These are phyloP conservation scores for Nigrospora sphaerica DNA, from an alignment of 2,329 filamentous ascomycete species.

Conservation along the genomic window DNA sequence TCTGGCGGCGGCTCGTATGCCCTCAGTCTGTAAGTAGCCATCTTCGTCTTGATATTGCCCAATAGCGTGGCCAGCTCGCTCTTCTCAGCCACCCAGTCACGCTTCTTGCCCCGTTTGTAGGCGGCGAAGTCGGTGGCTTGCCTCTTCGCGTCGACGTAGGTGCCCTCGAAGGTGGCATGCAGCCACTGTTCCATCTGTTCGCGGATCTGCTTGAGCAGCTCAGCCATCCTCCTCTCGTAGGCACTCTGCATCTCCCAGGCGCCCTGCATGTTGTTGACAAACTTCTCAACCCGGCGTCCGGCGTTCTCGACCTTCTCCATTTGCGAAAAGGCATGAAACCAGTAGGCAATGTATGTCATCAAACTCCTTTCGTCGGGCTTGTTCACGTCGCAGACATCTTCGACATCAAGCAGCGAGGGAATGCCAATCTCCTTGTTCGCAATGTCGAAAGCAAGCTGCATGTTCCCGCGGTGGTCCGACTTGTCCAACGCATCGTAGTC, in stretches of 20 bases:
- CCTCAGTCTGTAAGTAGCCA: conserved; percentile 86
- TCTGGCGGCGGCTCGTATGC: conserved; percentile 87
- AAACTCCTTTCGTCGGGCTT: conserved; percentile 93
- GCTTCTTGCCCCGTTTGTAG: conserved; percentile 89
- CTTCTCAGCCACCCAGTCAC: conserved; percentile 96
- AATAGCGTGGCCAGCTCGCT: conserved; percentile 87
- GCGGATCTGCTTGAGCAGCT: conserved; percentile 67
- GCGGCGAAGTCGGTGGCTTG: conserved; percentile 74
- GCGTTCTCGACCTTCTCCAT: conserved; percentile 99
- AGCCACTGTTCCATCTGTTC: conserved; percentile 72
- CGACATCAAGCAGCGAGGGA: conserved; percentile 88
- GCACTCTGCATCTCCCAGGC: conserved; percentile 99
- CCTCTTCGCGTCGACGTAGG: conserved; percentile 84
- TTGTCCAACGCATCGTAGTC: conserved; percentile 95
- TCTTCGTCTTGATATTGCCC: conserved; percentile 97
- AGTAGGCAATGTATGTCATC: conserved; percentile 99
- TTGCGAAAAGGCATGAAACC: conserved; percentile 99
- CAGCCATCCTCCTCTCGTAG: conserved; percentile 86
- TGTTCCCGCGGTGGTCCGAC: conserved; percentile 88
- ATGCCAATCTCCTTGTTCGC: conserved; percentile 95
- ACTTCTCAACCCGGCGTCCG: conserved; percentile 92
- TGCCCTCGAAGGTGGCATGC: conserved; percentile 77
- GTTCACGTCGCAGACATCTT: conserved; percentile 94
- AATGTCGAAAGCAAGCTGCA: conserved; percentile 96
- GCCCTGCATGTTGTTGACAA: conserved; percentile 97